Base-by-base conservation (phyloP, 2,329 filamentous ascomycete species). In the Exophiala viscosa region DNA sequence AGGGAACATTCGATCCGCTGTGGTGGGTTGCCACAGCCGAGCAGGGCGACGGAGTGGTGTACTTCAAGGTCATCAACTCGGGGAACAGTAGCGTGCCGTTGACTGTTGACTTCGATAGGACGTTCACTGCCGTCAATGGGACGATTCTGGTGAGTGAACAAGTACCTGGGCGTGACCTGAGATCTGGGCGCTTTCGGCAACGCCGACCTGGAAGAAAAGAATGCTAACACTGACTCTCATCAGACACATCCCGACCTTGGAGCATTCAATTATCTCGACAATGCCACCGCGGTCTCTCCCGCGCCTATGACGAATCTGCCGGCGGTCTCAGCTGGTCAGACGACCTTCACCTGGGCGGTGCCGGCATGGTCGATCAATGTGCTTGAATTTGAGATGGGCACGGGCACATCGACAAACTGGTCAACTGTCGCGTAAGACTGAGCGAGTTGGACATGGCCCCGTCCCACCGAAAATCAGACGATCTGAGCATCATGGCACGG, bases 241-340 rank as follows among this genome's bases (percentile, higher is more conserved):
- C 20, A 56, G 46, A 63, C 61, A 3, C 48, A 57, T 13, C 48
- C 51, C 5, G 54, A 62, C 31, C 41, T 62, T 20, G 58, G 62
- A 38, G 59, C 60, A 1, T 64, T 62, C 54, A 67, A 68, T 46
- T 62, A 60, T 35, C 32, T 60, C 23, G 54, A 58, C 18, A 63
- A 66, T 52, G 52, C 46, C 36, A 61, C 58, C 8, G 59, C 55
- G 20, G 59, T 67, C 5, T 47, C 61, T 3, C 65, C 63, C 14
- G 36, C 48, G 39, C 54, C 54, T 14, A 52, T 62, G 39, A 46
- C 36, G 28, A 52, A 52, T 43, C 15, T 62, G 10, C 35, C 47
- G 17, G 45, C 45, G 31, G 38, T 28, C 17, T 45, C 23, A 23
- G 50, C 44, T n/a, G 41, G 40, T 34, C 11, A 50, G 33, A 36